A percentile compares a stretch with the other conserved stretches of the same genome.
Evolutionary conservation across 1,284 basidiomycete species (phyloP).

Genomic region (Pterula multifida): DNA sequence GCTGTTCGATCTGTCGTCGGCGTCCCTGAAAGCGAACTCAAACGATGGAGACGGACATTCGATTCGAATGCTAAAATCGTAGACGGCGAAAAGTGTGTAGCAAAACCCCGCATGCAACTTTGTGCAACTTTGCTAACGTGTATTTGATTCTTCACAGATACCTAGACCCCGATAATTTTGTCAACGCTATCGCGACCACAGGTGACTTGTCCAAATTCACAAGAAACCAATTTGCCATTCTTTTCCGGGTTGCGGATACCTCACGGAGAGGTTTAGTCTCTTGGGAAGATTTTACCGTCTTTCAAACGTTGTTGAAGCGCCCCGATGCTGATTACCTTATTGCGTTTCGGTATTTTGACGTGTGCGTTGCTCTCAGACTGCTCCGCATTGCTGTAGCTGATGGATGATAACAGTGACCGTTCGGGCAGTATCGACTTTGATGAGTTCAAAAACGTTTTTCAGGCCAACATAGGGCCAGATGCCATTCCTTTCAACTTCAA

Average conservation of each 20-base stretch:
- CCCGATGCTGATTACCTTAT: slow-evolving; percentile 94
- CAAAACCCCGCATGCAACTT: slow-evolving; percentile 9
- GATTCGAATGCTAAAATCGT: slow-evolving; percentile 67
- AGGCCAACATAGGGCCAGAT: slow-evolving; percentile 66
- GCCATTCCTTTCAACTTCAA: slow-evolving; percentile 93
- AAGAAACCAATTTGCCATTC: slow-evolving; percentile 73
- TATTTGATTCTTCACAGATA: slow-evolving; percentile 35
- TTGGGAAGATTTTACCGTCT: slow-evolving; percentile 91
- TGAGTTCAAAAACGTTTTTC: slow-evolving; percentile 87
- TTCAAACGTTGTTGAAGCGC: slow-evolving; percentile 81
- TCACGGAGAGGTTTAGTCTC: slow-evolving; percentile 71
- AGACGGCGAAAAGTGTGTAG: slow-evolving; percentile 71
- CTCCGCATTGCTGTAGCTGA: background rate
- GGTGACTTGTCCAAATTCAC: slow-evolving; percentile 78
- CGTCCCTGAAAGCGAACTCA: slow-evolving; percentile 72
- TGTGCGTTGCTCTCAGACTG: slow-evolving; percentile 45
- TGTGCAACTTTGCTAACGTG: slow-evolving; percentile 7
- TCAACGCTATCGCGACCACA: slow-evolving; percentile 84
- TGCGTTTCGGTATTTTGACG: slow-evolving; percentile 93
- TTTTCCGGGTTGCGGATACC: slow-evolving; percentile 86
- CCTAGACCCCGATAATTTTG: slow-evolving; percentile 75
- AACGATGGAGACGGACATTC: slow-evolving; percentile 79
- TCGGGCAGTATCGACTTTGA: slow-evolving; percentile 85
- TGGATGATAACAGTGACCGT: slow-evolving; percentile 46
- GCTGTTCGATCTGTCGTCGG: slow-evolving; percentile 57